Evolutionary conservation across 2,329 filamentous ascomycete genomes (phyloP).

Genomic region (Fusarium acutatum): DNA sequence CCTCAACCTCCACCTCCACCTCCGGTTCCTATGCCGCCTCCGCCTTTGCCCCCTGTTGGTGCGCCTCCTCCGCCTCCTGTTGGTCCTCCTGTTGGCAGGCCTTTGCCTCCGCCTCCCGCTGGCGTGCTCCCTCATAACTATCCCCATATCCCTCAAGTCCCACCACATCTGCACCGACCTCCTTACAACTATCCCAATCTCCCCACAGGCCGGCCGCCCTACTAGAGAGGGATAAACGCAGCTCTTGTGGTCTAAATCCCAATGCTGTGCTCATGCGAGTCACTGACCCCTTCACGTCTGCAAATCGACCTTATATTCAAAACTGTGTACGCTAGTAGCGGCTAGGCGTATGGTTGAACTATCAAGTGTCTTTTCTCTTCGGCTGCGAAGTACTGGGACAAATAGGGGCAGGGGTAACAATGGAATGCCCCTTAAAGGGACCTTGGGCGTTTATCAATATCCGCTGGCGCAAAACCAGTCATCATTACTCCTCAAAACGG

Average conservation of each 20-base stretch:
- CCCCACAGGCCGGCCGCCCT: background rate
- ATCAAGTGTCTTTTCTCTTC: background rate
- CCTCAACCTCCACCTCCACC: background rate
- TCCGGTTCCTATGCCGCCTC: background rate
- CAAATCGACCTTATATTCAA: background rate
- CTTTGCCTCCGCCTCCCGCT: background rate
- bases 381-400: background rate
- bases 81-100: background rate
- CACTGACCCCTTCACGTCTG: background rate
- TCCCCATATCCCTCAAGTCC: background rate
- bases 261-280: background rate
- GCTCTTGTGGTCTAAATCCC: no score
- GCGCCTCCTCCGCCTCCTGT: background rate
- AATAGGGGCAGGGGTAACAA: no score
- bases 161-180: background rate
- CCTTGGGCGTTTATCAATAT: background rate
- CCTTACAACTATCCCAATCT: background rate
- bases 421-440: background rate
- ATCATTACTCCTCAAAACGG: background rate
- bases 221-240: background rate
- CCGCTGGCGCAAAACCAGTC: background rate
- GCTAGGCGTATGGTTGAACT: no score
- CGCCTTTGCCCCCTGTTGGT: background rate
- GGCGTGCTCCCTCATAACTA: background rate
- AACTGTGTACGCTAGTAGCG: background rate